Conservation (phyloP, 1,139 yeast species). For the Nadsonia starkeyi-henricii region DNA sequence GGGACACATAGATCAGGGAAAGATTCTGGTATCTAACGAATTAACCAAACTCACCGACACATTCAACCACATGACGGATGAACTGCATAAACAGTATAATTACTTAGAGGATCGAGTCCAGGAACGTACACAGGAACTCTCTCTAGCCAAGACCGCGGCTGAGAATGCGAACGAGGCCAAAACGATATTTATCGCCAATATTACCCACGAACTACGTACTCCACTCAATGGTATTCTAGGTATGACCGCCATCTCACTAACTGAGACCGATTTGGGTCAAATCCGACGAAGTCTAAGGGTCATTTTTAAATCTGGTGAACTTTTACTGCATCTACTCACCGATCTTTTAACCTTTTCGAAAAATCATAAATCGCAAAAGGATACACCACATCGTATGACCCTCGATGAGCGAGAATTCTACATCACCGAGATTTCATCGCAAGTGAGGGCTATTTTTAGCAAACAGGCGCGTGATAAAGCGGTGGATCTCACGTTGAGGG, state of each 20-base stretch:
- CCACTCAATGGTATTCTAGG: constrained; percentile 94
- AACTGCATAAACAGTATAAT: constrained; percentile 67
- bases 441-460: constrained; percentile 63
- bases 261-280: constrained; percentile 53
- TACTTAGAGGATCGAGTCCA: constrained; percentile 83
- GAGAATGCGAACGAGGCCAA: constrained; percentile 93
- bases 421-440: constrained; percentile 56
- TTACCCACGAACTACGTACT: constrained; percentile 88
- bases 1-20: not conserved
- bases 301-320: constrained; percentile 78
- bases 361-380: too few species aligned
- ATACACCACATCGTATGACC: constrained; percentile 70
- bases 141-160: constrained; percentile 77
- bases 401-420: constrained; percentile 67
- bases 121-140: constrained; percentile 75
- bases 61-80: constrained; percentile 83
- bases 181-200: constrained; percentile 87
- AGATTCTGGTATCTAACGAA: constrained; percentile 57
- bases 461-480: constrained; percentile 64
- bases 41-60: constrained; percentile 77
- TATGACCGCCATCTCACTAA: constrained; percentile 88
- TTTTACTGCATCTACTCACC: constrained; percentile 72
- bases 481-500: constrained; percentile 42
- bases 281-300: constrained; percentile 58
- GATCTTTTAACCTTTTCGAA: constrained; percentile 82